Evolutionary conservation across 805 yeast species (phyloP), one percentile per base, ranked within the genome.

Genomic region (Yarrowia sp.): DNA sequence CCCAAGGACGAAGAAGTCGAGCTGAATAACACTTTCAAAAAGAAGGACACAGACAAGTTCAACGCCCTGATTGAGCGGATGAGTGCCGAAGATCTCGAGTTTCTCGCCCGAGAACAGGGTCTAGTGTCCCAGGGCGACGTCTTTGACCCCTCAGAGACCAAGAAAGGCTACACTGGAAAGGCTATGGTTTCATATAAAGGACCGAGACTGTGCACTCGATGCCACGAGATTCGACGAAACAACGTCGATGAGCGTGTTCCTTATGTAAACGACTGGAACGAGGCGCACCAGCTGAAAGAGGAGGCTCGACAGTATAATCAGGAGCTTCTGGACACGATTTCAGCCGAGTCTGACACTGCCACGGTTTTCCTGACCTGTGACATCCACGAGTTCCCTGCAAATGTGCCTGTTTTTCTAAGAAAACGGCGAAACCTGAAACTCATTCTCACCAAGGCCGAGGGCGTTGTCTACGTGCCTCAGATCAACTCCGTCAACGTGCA

Each of bases 341-440:
- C 65, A 14, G 41, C 52, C 32, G 52, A 59, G 19, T 35, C 52
- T 15, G 63, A 56, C n/a, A 36, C 56, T 16, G 26, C 65, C 11
- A 63, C 67, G 11, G 45, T 63, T 26, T 38, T 48, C 22, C 48
- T 63, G 8, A 11, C 40, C 5, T 48, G 56, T 22, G 48, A 56
- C n/a, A 63, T 63, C 19, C 56, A 63, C 48, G 67, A 63, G 40
- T 63, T 63, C 11, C 67, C 67, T 10, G 67, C 56, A 14, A 63
- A 63, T 8, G 67, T 63, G 19, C 67, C 67, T 15, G 45, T 48
- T 1, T 63, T 63, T 5, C 40, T 63, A 4, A 8, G 40, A 36
- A 63, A 63, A 11, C 45, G 46, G 11, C 26, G 52, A 4, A 73
- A 73, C 16, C 55, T 46, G 71, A 72, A 63, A 70, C 72, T 70